These are phyloP conservation scores for Mediolabrus comicus DNA, from an alignment of 108 stramenopile species.

Conservation along the genomic window DNA sequence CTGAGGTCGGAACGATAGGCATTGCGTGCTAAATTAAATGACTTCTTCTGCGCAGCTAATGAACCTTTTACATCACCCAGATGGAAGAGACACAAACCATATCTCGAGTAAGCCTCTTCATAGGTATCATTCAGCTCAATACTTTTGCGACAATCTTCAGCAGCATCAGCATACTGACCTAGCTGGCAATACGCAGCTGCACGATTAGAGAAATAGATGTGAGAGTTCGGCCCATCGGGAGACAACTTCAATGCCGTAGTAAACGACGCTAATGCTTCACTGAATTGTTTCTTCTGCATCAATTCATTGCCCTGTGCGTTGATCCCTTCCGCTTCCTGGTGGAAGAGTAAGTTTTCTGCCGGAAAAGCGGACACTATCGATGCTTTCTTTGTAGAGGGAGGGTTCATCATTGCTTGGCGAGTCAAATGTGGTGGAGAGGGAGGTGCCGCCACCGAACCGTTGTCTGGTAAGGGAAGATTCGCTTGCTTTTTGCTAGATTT, in stretches of 20 bases:
- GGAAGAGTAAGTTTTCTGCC: neutral
- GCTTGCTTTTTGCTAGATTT: too few species aligned
- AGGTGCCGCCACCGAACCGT: too few species aligned
- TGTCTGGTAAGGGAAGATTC: too few species aligned
- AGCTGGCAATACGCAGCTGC: conserved; percentile 90
- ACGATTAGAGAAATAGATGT: conserved; percentile 87
- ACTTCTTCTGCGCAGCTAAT: conserved; percentile 63
- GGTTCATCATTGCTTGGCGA: too few species aligned
- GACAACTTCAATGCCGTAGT: conserved; percentile 57
- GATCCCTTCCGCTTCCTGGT: conserved; percentile 68
- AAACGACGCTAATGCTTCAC: conserved; percentile 66
- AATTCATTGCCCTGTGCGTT: conserved; percentile 72
- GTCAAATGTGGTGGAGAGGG: too few species aligned
- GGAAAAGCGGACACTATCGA: too few species aligned
- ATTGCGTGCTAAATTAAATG: conserved; percentile 74
- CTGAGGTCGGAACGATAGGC: too few species aligned
- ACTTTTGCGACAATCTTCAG: conserved; percentile 56
- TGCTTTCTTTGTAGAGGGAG: too few species aligned
- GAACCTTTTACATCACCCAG: conserved; percentile 72
- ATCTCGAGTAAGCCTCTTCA: conserved; percentile 80
- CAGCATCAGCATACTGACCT: conserved; percentile 73
- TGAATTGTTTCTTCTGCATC: conserved; percentile 76
- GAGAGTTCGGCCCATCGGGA: conserved; percentile 69
- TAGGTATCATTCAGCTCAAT: conserved; percentile 68
- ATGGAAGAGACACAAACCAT: conserved; percentile 78